Evolutionary conservation across 805 yeast species (phyloP).

Genomic region (Candida bentonensis): DNA sequence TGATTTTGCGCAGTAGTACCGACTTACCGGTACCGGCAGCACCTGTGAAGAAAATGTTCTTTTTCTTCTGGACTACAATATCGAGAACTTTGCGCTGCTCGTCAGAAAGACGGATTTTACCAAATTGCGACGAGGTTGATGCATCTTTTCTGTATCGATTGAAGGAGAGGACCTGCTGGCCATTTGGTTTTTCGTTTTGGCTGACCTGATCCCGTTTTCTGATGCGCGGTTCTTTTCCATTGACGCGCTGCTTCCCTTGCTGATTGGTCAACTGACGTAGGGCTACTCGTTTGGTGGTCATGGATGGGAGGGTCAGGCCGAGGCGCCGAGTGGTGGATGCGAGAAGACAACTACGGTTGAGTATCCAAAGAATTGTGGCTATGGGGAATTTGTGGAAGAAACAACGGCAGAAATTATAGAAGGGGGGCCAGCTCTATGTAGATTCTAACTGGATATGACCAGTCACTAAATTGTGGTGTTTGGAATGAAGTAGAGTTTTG

Average conservation of each 20-base stretch:
- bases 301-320: no score
- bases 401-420: no score
- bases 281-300: no score
- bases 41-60: slow-evolving; percentile 81
- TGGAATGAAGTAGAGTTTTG: no score
- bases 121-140: slow-evolving; percentile 3
- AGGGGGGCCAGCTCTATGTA: no score
- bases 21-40: slow-evolving; percentile 99
- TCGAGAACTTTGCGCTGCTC: slow-evolving; percentile 48
- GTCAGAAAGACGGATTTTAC: slow-evolving; percentile 19
- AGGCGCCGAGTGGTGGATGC: not conserved
- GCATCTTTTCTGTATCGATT: not conserved
- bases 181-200: no score
- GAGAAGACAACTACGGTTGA: not conserved
- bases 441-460: no score
- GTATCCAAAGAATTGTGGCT: not conserved
- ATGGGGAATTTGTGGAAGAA: no score
- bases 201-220: slow-evolving; percentile 4
- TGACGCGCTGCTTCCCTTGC: no score
- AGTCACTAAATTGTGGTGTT: no score
- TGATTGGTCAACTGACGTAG: no score
- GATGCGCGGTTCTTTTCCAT: no score
- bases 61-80: slow-evolving; percentile 42
- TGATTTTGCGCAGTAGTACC: slow-evolving; percentile 59
- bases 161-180: not conserved